Percentiles rank a stretch among this genome's conserved stretches.
These are phyloP conservation scores for Sphagnum contortum DNA, from an alignment of 225 moss, liverwort and hornwort genomes.

Conservation along the genomic window DNA sequence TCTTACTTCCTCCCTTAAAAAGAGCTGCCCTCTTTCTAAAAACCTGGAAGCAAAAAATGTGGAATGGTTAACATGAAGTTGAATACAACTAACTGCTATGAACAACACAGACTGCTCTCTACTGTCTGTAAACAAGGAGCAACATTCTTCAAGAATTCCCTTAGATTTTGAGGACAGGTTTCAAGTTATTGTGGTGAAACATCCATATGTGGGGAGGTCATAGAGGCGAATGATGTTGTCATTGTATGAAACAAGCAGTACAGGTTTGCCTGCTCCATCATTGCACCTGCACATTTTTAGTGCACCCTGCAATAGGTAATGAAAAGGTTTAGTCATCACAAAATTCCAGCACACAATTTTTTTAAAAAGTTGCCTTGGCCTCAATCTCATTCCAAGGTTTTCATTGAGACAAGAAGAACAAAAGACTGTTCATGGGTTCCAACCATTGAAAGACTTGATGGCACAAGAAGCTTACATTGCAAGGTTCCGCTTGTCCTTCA, in stretches of 20 bases:
- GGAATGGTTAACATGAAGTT: no score
- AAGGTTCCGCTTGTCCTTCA: conserved; percentile 26
- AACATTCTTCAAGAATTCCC: not conserved
- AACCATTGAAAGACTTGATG: no score
- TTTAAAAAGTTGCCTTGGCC: no score
- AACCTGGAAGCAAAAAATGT: conserved; percentile 19
- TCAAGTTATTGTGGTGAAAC: not conserved
- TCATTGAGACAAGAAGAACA: no score
- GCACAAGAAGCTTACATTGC: conserved; percentile 9
- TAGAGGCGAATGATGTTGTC: conserved; percentile 85
- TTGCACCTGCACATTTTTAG: conserved; percentile 76
- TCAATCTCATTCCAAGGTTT: no score
- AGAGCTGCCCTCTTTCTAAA: conserved; percentile 45
- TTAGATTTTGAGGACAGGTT: not conserved
- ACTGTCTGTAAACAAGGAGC: not conserved
- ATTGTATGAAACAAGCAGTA: conserved; percentile 81
- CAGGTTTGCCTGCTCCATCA: conserved; percentile 66
- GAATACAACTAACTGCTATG: not conserved
- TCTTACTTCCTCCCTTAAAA: conserved; percentile 60
- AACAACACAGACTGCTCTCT: no score
- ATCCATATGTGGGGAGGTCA: conserved; percentile 86
- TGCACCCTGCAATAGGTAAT: conserved; percentile 40
- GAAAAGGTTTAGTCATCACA: no score
- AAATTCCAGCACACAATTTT: no score
- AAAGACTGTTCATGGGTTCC: no score